phyloP scores from a whole-genome alignment of 345 rosid genomes.

The Raphanus raphanistrum region DNA sequence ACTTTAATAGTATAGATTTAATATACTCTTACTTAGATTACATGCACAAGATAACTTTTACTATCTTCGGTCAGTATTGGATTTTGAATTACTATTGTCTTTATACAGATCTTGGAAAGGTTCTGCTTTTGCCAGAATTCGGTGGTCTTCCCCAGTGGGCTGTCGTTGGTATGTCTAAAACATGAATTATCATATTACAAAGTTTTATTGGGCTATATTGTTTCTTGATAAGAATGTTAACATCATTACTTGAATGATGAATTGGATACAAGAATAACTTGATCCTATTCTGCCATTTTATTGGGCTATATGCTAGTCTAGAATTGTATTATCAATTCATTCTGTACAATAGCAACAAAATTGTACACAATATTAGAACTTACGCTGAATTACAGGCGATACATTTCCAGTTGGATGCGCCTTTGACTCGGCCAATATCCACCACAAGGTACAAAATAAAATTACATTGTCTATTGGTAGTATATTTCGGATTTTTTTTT shows the following conservation, averaged over 20 bases:
- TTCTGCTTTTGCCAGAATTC: conserved; percentile 65
- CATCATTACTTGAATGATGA: not conserved
- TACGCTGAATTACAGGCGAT: conserved; percentile 46
- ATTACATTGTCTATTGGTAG: not conserved
- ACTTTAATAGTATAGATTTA: no score
- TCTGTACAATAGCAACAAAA: not conserved
- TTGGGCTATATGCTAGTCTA: not conserved
- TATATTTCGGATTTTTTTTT: not conserved
- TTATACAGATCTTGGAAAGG: conserved; percentile 60
- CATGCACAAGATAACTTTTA: not conserved
- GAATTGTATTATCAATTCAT: not conserved
- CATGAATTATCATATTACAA: not conserved
- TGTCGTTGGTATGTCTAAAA: conserved; percentile 57
- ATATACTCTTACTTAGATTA: not conserved
- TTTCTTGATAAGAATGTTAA: not conserved
- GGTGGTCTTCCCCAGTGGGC: conserved; percentile 90
- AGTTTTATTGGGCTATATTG: not conserved
- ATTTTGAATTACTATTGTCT: not conserved
- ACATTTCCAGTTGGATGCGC: conserved; percentile 77
- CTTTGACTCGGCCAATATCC: conserved; percentile 59
- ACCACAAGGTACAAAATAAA: conserved; percentile 56
- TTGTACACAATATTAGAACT: conserved; percentile 12
- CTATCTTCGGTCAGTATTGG: not conserved
- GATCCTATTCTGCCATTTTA: not conserved
- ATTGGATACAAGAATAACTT: not conserved